A percentile compares a stretch with the other conserved stretches of the same genome.
These are phyloP conservation scores for Santalum album DNA, from an alignment of 164 flowering plant species.

Conservation along the genomic window DNA sequence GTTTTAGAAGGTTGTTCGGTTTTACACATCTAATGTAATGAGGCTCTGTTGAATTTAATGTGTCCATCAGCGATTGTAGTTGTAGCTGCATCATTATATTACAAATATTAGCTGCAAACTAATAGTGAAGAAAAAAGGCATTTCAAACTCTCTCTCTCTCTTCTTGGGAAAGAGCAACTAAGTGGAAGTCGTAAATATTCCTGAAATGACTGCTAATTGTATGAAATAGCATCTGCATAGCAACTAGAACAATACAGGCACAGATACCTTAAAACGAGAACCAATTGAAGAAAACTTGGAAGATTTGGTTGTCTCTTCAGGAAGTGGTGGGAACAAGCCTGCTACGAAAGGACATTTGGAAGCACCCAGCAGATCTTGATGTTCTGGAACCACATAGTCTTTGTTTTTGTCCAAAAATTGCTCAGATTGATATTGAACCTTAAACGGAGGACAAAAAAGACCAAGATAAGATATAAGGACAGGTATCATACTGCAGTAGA, in stretches of 20 bases:
- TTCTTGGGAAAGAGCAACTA: too few species aligned
- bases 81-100: conserved; percentile 47
- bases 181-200: too few species aligned
- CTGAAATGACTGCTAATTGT: too few species aligned
- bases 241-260: too few species aligned
- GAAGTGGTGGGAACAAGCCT: conserved; percentile 63
- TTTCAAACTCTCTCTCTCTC: too few species aligned
- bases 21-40: conserved; percentile 75
- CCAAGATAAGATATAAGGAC: not conserved
- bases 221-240: too few species aligned
- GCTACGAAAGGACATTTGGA: conserved; percentile 69
- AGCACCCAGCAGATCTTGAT: conserved; percentile 57
- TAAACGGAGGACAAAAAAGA: too few species aligned
- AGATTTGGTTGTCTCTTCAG: conserved; percentile 56
- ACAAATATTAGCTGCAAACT: conserved; percentile 4
- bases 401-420: conserved; percentile 79
- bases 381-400: conserved; percentile 73
- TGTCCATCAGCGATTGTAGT: conserved; percentile 64
- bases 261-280: conserved; percentile 78
- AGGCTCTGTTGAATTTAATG: conserved; percentile 66
- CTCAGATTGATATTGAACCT: conserved; percentile 63
- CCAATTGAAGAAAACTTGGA: conserved; percentile 78
- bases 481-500: not conserved
- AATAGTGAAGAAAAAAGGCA: not conserved
- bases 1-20: conserved; percentile 64